Base-by-base conservation (phyloP, 2,329 filamentous ascomycete genomes). In the Sclerotinia sclerotiorum region DNA sequence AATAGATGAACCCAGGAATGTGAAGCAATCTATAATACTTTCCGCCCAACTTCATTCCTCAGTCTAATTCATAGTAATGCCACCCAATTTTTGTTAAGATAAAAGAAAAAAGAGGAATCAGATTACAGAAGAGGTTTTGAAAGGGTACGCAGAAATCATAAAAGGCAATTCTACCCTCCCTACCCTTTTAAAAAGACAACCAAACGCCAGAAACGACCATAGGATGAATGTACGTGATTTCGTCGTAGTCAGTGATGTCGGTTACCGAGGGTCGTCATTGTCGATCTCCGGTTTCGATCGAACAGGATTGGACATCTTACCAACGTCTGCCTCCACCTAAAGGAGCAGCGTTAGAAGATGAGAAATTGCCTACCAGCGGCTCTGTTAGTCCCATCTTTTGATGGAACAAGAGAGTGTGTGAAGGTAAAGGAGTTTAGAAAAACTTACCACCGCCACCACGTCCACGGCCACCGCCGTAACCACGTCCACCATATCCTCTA, bases 391-490 rank as follows among this genome's bases (percentile, higher is more conserved):
- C 74, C 76, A 76, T 77, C 75, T 73, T 72, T 71, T 69, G 75
- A 77, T 76, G 74, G 74, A 78, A 76, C 73, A 68, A 73, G 73
- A 73, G 66, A 73, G 66, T 72, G 70, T 27, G 6, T 24, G 55
- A 52, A 48, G 70, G 51, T 32, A 73, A 70, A 55, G 63, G 63
- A 55, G 67, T 39, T 70, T 32, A 68, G 69, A 57, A 66, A 46
- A 67, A 74, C 75, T 76, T 73, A 77, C 85, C 82, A 73, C 84
- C 82, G 62, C 76, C 69, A 42, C 76, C 72, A 70, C 85, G 81
- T 72, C 85, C 80, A 76, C 90, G 86, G 74, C 90, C 88, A 72
- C 90, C 87, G 66, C 91, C 64, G 54, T 69, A 72, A 60, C 75
- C 72, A 61, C 75, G 74, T 62, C 74, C 74, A 56, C 75, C 73